Evolutionary conservation across 768 basidiomycete species (phyloP).

Genomic region (Agaricus subrufescens): DNA sequence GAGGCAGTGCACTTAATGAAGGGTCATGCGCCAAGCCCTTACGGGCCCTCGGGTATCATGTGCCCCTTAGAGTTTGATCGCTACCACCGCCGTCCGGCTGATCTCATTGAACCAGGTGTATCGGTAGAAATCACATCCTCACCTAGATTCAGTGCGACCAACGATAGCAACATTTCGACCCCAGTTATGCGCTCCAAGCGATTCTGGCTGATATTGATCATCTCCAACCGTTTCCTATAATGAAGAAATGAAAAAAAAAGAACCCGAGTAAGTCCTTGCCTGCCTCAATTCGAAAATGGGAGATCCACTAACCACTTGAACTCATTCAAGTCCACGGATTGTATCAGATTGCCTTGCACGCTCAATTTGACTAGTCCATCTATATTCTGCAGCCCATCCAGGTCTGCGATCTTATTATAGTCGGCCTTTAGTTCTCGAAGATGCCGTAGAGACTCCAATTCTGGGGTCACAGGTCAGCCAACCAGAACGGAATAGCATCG

Average conservation of each 20-base stretch:
- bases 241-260: neutral
- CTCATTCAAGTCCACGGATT: constrained; percentile 50
- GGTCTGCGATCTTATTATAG: constrained; percentile 67
- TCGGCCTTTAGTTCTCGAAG: constrained; percentile 90
- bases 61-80: constrained; percentile 1
- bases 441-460: constrained; percentile 78
- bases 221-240: constrained; percentile 63
- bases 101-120: neutral
- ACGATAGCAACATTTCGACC: constrained; percentile 53
- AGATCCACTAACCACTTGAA: constrained; percentile 62
- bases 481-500: constrained; percentile 7
- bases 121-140: constrained; percentile 29
- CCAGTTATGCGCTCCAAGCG: constrained; percentile 53
- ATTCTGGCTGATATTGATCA: constrained; percentile 80
- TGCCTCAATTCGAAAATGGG: constrained; percentile 13
- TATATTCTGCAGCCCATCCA: constrained; percentile 76
- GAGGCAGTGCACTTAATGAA: neutral
- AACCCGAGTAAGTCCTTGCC: constrained; percentile 6
- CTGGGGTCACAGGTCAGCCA: constrained; percentile 34
- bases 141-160: constrained; percentile 84
- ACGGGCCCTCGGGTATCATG: neutral
- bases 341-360: constrained; percentile 68
- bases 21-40: neutral
- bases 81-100: neutral
- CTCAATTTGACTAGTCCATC: constrained; percentile 83